phyloP scores from a whole-genome alignment of 2,329 filamentous ascomycete species.

The Nigrospora sphaerica region DNA sequence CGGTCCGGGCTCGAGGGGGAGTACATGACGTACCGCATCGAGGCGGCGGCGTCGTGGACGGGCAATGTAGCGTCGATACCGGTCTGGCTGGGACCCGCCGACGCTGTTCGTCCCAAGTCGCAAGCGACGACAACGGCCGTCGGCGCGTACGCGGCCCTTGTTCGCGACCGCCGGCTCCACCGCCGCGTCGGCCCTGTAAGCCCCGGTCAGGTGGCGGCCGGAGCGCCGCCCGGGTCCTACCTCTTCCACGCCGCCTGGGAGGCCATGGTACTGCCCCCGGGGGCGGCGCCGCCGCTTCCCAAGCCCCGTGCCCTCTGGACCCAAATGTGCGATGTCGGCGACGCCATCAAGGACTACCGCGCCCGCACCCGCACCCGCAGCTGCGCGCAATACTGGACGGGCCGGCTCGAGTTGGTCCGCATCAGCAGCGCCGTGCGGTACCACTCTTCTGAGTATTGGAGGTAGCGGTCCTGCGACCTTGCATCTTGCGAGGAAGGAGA shows the following conservation, averaged over 20 bases:
- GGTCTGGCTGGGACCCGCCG: constrained; percentile 41
- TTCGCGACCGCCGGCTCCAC: constrained; percentile 27
- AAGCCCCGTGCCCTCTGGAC: constrained; percentile 3
- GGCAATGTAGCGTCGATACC: constrained; percentile 20
- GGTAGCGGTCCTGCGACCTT: constrained; percentile 1
- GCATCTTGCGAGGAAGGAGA: too few relatives aligned
- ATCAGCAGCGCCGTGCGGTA: constrained; percentile 8
- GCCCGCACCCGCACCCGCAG: constrained; percentile 14
- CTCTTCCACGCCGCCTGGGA: constrained; percentile 48
- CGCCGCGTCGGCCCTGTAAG: constrained; percentile 35
- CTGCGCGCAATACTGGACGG: constrained; percentile 20
- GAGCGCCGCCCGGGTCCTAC: constrained; percentile 36
- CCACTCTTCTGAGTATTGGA: constrained; percentile 15
- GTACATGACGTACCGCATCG: constrained; percentile 16
- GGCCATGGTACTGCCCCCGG: constrained; percentile 32
- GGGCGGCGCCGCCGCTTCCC: constrained; percentile 7
- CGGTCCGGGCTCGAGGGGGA: constrained; percentile 14
- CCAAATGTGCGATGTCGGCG: constrained; percentile 17
- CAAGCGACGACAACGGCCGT: constrained; percentile 25
- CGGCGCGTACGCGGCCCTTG: constrained; percentile 39
- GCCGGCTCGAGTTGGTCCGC: constrained; percentile 19
- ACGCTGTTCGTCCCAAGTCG: constrained; percentile 10
- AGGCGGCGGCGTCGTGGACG: constrained; percentile 17
- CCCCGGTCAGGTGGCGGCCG: constrained; percentile 41
- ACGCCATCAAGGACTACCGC: constrained; percentile 21